Evolutionary conservation across 768 basidiomycete species (phyloP).

Genomic region (Lentinula sp.): DNA sequence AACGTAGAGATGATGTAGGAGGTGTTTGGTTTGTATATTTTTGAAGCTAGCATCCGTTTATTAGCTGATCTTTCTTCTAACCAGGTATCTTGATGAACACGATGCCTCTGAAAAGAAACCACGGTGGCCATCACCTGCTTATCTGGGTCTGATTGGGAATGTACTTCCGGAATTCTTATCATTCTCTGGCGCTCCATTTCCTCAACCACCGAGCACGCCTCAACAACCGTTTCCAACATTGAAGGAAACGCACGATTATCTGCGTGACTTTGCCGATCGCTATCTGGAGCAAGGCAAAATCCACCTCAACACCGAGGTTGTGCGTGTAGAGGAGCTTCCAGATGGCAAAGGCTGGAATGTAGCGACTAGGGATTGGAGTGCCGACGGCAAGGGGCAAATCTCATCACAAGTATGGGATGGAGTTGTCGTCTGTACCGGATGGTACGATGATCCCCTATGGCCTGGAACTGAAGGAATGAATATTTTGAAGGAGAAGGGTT

Average conservation of each 20-base stretch:
- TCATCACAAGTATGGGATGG: constrained; percentile 39
- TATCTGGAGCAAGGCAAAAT: constrained; percentile 26
- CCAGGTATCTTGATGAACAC: constrained; percentile 27
- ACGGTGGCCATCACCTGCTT: constrained; percentile 43
- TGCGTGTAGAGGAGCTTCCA: constrained; percentile 27
- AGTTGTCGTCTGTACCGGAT: constrained; percentile 36
- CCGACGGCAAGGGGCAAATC: constrained; percentile 7
- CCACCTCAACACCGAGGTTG: constrained; percentile 34
- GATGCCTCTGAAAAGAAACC: constrained; percentile 10
- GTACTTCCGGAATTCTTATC: constrained; percentile 40
- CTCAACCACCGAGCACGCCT: constrained; percentile 18
- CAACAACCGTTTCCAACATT: constrained; percentile 36
- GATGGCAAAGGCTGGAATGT: constrained; percentile 33
- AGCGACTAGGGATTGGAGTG: constrained; percentile 27
- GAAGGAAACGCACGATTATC: constrained; percentile 29
- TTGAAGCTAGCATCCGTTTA: neutral
- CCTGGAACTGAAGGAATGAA: constrained; percentile 38
- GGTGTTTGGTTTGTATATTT: constrained; percentile 37
- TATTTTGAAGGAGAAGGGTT: constrained; percentile 23
- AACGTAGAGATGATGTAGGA: constrained; percentile 42
- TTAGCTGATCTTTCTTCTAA: too few species aligned
- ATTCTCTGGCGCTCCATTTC: constrained; percentile 31
- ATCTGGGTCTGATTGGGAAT: constrained; percentile 43
- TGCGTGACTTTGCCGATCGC: constrained; percentile 28
- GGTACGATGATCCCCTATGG: constrained; percentile 40